Conservation (phyloP, 2,329 filamentous ascomycete genomes). For the Neonectria magnoliae region DNA sequence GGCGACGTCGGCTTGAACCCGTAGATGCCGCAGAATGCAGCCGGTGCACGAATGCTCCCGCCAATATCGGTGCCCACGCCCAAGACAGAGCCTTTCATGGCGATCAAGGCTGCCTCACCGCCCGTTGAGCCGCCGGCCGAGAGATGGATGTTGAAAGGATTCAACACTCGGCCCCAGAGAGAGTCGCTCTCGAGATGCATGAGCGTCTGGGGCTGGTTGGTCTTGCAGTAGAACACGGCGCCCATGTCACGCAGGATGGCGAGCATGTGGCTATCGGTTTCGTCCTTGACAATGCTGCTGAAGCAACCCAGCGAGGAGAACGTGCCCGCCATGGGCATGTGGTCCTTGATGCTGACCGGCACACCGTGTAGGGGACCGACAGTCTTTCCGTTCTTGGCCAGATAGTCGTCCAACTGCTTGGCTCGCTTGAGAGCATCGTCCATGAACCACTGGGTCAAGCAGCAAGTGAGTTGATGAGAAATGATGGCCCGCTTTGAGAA, state of each 20-base stretch:
- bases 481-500: conserved; percentile 63
- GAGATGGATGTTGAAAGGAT: conserved; percentile 67
- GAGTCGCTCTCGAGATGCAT: conserved; percentile 67
- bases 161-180: conserved; percentile 67
- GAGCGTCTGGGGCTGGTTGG: conserved; percentile 70
- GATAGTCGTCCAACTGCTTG: conserved; percentile 53
- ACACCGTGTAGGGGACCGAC: conserved; percentile 39
- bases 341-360: conserved; percentile 53
- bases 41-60: conserved; percentile 46
- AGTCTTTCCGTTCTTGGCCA: conserved; percentile 46
- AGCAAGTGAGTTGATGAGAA: conserved; percentile 66
- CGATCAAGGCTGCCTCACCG: conserved; percentile 57
- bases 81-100: conserved; percentile 50
- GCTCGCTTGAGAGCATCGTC: conserved; percentile 56
- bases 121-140: conserved; percentile 72
- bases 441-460: conserved; percentile 63
- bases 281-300: conserved; percentile 58
- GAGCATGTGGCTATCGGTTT: conserved; percentile 65
- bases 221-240: conserved; percentile 58
- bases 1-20: conserved; percentile 37
- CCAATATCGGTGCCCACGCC: conserved; percentile 53
- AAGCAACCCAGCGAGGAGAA: conserved; percentile 63
- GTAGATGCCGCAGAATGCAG: conserved; percentile 44
- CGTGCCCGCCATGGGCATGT: conserved; percentile 64
- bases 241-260: conserved; percentile 66